Conservation (phyloP, 768 basidiomycete genomes). For the Russula abietina region DNA sequence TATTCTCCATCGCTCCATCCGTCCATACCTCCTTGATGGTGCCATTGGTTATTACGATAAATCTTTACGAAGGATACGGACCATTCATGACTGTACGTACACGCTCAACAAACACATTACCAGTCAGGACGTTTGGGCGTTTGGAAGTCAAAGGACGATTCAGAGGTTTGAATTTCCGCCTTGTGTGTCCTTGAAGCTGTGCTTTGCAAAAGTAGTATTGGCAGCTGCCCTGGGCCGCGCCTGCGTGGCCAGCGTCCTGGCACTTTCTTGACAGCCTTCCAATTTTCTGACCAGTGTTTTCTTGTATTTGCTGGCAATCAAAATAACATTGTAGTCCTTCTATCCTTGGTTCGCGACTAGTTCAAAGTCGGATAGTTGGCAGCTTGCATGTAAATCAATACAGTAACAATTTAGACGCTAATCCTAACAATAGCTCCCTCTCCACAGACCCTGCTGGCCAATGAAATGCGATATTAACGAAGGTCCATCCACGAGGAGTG, state of each 20-base stretch:
- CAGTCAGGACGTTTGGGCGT: slow-evolving; percentile 6
- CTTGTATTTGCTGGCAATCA: slow-evolving; percentile 20
- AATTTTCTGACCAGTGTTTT: slow-evolving; percentile 10
- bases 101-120: slow-evolving; percentile 18
- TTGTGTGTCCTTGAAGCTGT: slow-evolving; percentile 2
- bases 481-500: slow-evolving; percentile 4
- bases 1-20: slow-evolving; percentile 11
- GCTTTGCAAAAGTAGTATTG: slow-evolving; percentile 5
- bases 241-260: not conserved
- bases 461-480: slow-evolving; percentile 11
- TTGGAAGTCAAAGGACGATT: slow-evolving; percentile 6
- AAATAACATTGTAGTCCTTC: slow-evolving; percentile 3
- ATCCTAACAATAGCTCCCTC: not conserved
- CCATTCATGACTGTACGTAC: slow-evolving; percentile 26
- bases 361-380: slow-evolving; percentile 17
- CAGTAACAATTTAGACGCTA: slow-evolving; percentile 1
- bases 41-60: slow-evolving; percentile 16
- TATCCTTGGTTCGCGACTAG: slow-evolving; percentile 13
- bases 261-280: slow-evolving; percentile 18
- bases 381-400: not conserved
- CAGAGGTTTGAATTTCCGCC: slow-evolving; percentile 7
- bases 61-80: slow-evolving; percentile 26
- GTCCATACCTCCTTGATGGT: slow-evolving; percentile 13
- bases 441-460: not conserved
- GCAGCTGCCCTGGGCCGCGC: not conserved